Conservation (phyloP, 1,139 yeast species). For the Diutina neorugosa region DNA sequence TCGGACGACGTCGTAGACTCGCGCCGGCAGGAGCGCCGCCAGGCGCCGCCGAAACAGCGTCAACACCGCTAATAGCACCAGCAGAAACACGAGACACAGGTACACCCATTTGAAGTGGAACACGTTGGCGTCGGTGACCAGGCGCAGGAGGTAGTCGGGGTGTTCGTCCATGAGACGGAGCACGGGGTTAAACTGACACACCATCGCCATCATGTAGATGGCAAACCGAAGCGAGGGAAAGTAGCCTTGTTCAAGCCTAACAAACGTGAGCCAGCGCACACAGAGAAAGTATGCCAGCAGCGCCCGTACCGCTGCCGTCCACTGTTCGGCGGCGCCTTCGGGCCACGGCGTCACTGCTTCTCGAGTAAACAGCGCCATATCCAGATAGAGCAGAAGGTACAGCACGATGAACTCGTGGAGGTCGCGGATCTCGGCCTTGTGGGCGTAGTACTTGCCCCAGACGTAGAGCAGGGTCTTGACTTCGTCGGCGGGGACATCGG, state of each 20-base stretch:
- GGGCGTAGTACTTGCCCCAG: slow-evolving; percentile 18
- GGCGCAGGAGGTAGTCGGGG: slow-evolving; percentile 7
- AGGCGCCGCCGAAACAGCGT: slow-evolving; percentile 8
- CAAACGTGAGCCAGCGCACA: slow-evolving; percentile 21
- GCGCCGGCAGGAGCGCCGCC: slow-evolving; percentile 7
- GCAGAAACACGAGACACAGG: slow-evolving; percentile 14
- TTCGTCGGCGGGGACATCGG: background rate
- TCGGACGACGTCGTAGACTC: slow-evolving; percentile 5
- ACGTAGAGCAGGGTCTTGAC: slow-evolving; percentile 10
- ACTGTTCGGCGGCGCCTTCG: background rate
- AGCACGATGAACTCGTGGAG: slow-evolving; percentile 11
- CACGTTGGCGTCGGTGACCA: slow-evolving; percentile 9
- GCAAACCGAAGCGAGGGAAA: slow-evolving; percentile 23
- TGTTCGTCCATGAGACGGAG: slow-evolving; percentile 7
- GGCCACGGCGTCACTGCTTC: slow-evolving; percentile 5
- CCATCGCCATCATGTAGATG: slow-evolving; percentile 17
- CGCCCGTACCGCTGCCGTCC: background rate
- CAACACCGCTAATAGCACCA: slow-evolving; percentile 15
- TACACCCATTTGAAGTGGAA: slow-evolving; percentile 12
- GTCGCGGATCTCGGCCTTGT: slow-evolving; percentile 10
- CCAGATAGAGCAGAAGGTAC: slow-evolving; percentile 14
- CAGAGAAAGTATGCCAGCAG: slow-evolving; percentile 10
- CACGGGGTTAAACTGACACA: slow-evolving; percentile 14
- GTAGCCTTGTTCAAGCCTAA: slow-evolving; percentile 19
- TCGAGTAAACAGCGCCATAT: slow-evolving; percentile 8